Percentiles rank a stretch among this genome's conserved stretches.
phyloP scores from a whole-genome alignment of 2,329 filamentous ascomycete genomes.

The Pestalotiopsis sp. region DNA sequence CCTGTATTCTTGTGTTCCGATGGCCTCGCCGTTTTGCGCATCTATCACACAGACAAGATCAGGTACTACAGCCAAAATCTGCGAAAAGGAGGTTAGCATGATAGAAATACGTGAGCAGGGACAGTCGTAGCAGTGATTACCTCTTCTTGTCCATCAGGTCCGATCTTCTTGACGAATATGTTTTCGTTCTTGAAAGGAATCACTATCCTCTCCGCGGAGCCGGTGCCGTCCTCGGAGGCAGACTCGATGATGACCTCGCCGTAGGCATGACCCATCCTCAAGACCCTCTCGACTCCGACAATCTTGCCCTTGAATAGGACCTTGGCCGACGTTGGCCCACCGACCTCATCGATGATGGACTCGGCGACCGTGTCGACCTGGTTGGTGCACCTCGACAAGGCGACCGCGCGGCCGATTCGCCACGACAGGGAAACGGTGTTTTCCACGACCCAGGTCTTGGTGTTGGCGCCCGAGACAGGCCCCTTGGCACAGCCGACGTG shows the following conservation, averaged over 20 bases:
- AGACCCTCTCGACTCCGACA: constrained; percentile 53
- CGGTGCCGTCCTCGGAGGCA: constrained; percentile 27
- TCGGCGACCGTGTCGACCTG: constrained; percentile 54
- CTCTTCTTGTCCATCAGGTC: constrained; percentile 34
- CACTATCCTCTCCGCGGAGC: constrained; percentile 39
- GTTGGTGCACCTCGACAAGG: constrained; percentile 47
- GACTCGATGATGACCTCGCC: constrained; percentile 58
- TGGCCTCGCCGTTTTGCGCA: constrained; percentile 53
- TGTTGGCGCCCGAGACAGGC: constrained; percentile 47
- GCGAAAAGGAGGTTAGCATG: neutral
- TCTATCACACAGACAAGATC: constrained; percentile 57
- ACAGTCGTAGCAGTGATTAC: constrained; percentile 1
- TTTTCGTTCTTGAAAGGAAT: constrained; percentile 76
- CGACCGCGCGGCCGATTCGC: constrained; percentile 61
- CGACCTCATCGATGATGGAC: constrained; percentile 57
- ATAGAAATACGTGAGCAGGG: too few relatives aligned
- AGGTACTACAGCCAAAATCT: constrained; percentile 52
- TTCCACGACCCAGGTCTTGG: constrained; percentile 48
- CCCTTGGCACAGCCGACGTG: constrained; percentile 47
- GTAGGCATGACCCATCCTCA: constrained; percentile 58
- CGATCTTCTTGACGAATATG: constrained; percentile 52
- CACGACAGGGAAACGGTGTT: constrained; percentile 53
- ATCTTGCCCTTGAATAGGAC: constrained; percentile 65
- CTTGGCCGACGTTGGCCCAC: constrained; percentile 50
- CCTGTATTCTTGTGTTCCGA: constrained; percentile 56